These are phyloP conservation scores for Cairneyella variabilis DNA, from an alignment of 495 filamentous ascomycete species.

Conservation along the genomic window DNA sequence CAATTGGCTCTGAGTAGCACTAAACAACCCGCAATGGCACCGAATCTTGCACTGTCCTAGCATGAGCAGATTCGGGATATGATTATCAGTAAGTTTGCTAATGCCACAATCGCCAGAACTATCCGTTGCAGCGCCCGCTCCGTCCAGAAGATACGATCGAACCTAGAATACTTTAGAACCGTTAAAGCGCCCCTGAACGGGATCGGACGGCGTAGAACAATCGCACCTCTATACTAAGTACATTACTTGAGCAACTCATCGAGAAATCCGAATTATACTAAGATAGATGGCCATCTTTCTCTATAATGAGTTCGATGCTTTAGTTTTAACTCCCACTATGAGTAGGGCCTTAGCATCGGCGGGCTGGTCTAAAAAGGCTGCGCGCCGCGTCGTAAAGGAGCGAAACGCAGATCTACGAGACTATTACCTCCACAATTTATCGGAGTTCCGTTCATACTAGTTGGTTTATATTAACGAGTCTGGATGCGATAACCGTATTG, in stretches of 20 bases:
- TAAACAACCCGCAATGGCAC: too few relatives aligned
- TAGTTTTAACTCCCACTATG: conserved; percentile 22
- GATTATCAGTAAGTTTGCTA: conserved; percentile 7
- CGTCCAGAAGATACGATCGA: conserved; percentile 28
- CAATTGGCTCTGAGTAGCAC: too few relatives aligned
- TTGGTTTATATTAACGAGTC: conserved; percentile 35
- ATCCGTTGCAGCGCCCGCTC: conserved; percentile 18
- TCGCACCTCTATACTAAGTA: conserved; percentile 28
- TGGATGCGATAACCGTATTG: conserved; percentile 9
- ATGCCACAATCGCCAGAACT: conserved; percentile 6
- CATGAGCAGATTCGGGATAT: conserved; percentile 8
- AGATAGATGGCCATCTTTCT: conserved; percentile 28
- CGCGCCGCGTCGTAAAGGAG: conserved; percentile 27
- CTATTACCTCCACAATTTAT: conserved; percentile 32
- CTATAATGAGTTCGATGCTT: conserved; percentile 29
- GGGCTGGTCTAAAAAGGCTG: conserved; percentile 29
- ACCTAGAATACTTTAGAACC: conserved; percentile 29
- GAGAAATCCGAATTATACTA: conserved; percentile 16
- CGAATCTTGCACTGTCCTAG: conserved; percentile 6
- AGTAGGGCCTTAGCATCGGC: conserved; percentile 24
- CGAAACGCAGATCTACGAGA: conserved; percentile 33
- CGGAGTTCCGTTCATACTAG: conserved; percentile 28
- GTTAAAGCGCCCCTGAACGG: conserved; percentile 28
- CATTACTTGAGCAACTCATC: conserved; percentile 10
- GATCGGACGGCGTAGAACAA: conserved; percentile 19